Base-by-base conservation (phyloP, 495 filamentous ascomycete species). In the Halenospora varia region DNA sequence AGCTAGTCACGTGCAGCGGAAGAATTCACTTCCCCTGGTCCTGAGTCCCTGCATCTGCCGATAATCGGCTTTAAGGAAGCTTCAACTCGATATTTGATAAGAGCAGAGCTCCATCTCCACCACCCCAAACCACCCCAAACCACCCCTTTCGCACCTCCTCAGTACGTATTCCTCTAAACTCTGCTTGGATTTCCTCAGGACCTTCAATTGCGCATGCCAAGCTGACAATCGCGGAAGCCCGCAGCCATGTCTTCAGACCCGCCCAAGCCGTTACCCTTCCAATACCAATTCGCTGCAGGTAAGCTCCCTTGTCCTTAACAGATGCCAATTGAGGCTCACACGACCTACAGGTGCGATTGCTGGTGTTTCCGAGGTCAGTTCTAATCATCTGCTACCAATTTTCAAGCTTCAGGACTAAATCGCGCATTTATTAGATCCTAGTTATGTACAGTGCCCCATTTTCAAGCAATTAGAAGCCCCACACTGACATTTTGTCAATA, bases 341-440 rank as follows among this genome's bases (percentile, higher is more conserved):
- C 20, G 25, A 1, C 49, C 0, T 50, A 1, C 40, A 84, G 83
- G 83, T 66, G 91, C 92, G 60, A 84, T 96, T 63, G 91, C 91
- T 64, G 91, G 91, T 78, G 90, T 96, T 50, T 94, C 89, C 60
- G 91, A 96, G 82, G 90, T 89, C 75, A 77, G 87, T 70, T n/a
- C 24, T 40, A 18, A 49, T 15, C 35, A 46, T 18, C 13, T 23
- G n/a, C 8, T 17, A 10, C 17, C 48, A 44, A 26, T 29, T 10
- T n/a, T 25, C 15, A 53, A 61, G 13, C 44, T 64, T 64, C n/a
- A n/a, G 56, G 60, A 64, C 56, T 63, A 56, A 74, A 70, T 71
- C 60, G 55, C 70, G 23, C 70, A 58, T n/a, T 53, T 47, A 22
- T 11, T 51, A 93, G 89, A 94, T 96, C 75, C 72, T 94, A 67